Evolutionary conservation across 2,329 filamentous ascomycete species (phyloP), one percentile per base, ranked within the genome.

Genomic region (Conoideocrella luteorostrata): DNA sequence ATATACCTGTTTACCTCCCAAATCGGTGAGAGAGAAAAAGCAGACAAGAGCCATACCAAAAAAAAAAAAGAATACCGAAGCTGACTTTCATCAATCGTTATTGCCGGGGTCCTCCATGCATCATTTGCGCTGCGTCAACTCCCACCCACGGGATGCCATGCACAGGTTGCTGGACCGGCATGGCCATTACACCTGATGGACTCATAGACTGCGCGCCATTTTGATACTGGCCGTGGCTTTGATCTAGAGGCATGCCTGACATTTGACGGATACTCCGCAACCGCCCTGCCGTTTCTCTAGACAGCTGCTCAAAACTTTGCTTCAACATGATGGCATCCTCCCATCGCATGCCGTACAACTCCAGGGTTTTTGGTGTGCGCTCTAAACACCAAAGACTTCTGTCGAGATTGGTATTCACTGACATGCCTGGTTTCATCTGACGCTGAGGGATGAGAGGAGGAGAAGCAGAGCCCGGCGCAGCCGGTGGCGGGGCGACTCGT

Each of bases 291-390:
- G 72, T 63, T 36, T 70, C 65, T 23, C 59, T 62, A 4, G 70
- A 79, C 11, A 70, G 67, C 39, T 58, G 56, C 48, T 79, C 72
- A 52, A 82, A 82, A 30, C 65, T 73, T 30, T 68, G 62, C 47
- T 70, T 67, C n/a, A 82, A 65, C 46, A 70, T 67, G 26, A 70
- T 63, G 2, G 77, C 74, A 47, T 80, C 70, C 4, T 72, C 71
- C 80, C 80, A 84, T 2, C 77, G 67, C 49, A 77, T 68, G 26
- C 78, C 77, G 46, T 76, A 82, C n/a, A 67, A 70, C 12, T 64
- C 67, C 15, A 84, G 60, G 1, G 74, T 78, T 47, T 75, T 67
- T 4, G 68, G 66, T 7, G 79, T 74, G 33, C 69, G 68, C 42
- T 75, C 71, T 1, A 84, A 60, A 43, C 77, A 78, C 22, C 67